Evolutionary conservation across 768 basidiomycete species (phyloP).

Genomic region (Suillus fuscotomentosus): DNA sequence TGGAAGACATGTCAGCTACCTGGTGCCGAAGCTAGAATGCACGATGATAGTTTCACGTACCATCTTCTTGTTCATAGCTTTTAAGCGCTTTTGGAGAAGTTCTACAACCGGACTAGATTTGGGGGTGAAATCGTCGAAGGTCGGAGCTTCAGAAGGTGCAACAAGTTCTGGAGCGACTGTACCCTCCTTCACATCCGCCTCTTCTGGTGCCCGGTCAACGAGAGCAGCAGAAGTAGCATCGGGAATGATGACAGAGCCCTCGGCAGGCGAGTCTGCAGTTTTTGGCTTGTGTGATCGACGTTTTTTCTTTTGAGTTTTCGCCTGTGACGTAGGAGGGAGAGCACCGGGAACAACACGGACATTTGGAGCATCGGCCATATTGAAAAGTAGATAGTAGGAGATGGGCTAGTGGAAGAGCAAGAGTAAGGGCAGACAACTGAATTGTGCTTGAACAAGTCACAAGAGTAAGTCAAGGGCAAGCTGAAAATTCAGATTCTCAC

Average conservation of each 20-base stretch:
- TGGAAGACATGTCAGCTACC: slow-evolving; percentile 27
- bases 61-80: slow-evolving; percentile 80
- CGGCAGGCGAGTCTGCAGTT: slow-evolving; percentile 45
- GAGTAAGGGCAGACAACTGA: not conserved
- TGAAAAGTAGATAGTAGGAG: slow-evolving; percentile 1
- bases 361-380: slow-evolving; percentile 36
- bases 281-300: slow-evolving; percentile 53
- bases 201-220: slow-evolving; percentile 51
- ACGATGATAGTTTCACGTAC: slow-evolving; percentile 41
- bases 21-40: not conserved
- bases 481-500: slow-evolving; percentile 12
- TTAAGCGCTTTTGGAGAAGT: slow-evolving; percentile 75
- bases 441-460: not conserved
- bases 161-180: slow-evolving; percentile 45
- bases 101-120: slow-evolving; percentile 75
- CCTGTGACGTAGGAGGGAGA: slow-evolving; percentile 54
- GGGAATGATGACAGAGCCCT: slow-evolving; percentile 36
- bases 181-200: slow-evolving; percentile 45
- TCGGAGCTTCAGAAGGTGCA: slow-evolving; percentile 38
- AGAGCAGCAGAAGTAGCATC: slow-evolving; percentile 46
- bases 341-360: slow-evolving; percentile 76
- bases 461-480: slow-evolving; percentile 5
- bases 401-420: slow-evolving; percentile 6
- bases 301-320: slow-evolving; percentile 70
- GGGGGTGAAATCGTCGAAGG: slow-evolving; percentile 41